These are phyloP conservation scores for Aureobasidium leucospermi DNA, from an alignment of 2,329 filamentous ascomycete species.

Conservation along the genomic window DNA sequence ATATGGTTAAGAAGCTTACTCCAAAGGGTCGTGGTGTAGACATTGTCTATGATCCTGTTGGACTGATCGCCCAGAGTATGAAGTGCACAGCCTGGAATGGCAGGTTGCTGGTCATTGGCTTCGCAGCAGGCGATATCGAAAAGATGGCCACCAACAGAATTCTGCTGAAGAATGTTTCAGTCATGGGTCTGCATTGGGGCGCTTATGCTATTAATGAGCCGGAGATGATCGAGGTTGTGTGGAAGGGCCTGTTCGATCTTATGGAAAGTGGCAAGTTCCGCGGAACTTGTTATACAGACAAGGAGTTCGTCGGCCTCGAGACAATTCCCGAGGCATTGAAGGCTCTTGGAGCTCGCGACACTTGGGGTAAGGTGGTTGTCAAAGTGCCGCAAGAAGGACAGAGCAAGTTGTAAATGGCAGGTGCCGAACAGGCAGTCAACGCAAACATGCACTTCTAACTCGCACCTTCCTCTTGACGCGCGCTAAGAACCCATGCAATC, in stretches of 20 bases:
- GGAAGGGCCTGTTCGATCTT: conserved; percentile 73
- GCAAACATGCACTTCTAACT: not conserved
- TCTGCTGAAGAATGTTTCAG: conserved; percentile 82
- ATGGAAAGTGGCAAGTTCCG: conserved; percentile 71
- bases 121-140: conserved; percentile 79
- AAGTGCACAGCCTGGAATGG: conserved; percentile 95
- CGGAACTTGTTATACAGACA: conserved; percentile 75
- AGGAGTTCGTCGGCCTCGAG: conserved; percentile 75
- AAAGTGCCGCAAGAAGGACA: conserved; percentile 64
- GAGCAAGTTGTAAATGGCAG: conserved; percentile 27
- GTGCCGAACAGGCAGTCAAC: not conserved
- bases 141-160: conserved; percentile 91
- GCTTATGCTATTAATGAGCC: conserved; percentile 69
- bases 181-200: conserved; percentile 91
- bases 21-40: conserved; percentile 70
- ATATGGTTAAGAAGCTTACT: conserved; percentile 68
- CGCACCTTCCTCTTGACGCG: not conserved
- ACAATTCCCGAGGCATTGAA: conserved; percentile 67
- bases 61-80: conserved; percentile 75
- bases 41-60: conserved; percentile 92
- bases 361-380: conserved; percentile 95
- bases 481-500: not conserved
- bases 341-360: conserved; percentile 70
- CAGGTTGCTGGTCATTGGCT: conserved; percentile 78
- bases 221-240: conserved; percentile 63